Evolutionary conservation across 768 basidiomycete genomes (phyloP).

Genomic region (Suillus americanus): DNA sequence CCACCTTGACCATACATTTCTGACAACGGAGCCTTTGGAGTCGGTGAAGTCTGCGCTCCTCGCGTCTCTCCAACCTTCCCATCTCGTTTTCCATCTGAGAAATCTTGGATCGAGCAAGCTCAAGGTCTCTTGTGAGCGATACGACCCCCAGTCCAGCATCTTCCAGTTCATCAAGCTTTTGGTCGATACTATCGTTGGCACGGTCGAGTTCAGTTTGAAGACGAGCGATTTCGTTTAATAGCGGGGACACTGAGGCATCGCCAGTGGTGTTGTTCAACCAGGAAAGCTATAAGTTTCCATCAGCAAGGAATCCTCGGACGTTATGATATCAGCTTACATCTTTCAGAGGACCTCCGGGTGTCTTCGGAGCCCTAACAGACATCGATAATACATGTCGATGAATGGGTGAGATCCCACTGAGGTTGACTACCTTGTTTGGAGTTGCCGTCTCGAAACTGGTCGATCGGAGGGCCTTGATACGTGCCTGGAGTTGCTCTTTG

Average conservation of each 20-base stretch:
- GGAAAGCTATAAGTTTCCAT: conserved; percentile 50
- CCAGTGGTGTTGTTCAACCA: conserved; percentile 66
- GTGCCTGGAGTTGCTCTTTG: conserved; percentile 72
- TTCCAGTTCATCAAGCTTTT: conserved; percentile 84
- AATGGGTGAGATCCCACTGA: conserved; percentile 71
- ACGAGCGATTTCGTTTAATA: conserved; percentile 70
- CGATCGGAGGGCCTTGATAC: conserved; percentile 58
- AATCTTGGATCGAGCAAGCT: conserved; percentile 65
- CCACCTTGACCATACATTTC: conserved; percentile 66
- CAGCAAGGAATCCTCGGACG: conserved; percentile 6
- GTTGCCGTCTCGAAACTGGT: conserved; percentile 54
- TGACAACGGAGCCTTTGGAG: conserved; percentile 64
- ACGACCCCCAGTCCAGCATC: conserved; percentile 77
- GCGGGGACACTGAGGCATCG: conserved; percentile 57
- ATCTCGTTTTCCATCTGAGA: conserved; percentile 65
- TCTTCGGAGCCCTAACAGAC: conserved; percentile 68
- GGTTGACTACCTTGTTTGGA: conserved; percentile 54
- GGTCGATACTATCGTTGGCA: conserved; percentile 85
- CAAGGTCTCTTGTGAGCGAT: conserved; percentile 65
- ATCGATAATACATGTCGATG: conserved; percentile 70
- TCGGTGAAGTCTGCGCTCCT: conserved; percentile 65
- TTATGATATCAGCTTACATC: conserved; percentile 51
- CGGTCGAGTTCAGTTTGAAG: conserved; percentile 73
- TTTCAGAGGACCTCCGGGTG: conserved; percentile 74
- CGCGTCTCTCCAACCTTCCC: conserved; percentile 60